Conservation (phyloP, 1,284 basidiomycete species). For the Sanghuangporus sanghuang region DNA sequence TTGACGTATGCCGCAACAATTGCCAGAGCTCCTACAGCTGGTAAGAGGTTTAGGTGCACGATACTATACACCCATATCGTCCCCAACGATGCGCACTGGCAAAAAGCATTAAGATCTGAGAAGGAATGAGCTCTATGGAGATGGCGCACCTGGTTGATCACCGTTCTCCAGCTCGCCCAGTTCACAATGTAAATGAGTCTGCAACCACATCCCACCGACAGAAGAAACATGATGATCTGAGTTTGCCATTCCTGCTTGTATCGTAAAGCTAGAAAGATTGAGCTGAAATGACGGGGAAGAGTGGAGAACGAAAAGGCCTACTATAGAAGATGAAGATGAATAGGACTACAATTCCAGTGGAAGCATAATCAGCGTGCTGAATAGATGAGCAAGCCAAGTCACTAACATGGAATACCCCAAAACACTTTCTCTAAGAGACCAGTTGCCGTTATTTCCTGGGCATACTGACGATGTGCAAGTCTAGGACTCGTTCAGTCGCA, state of each 20-base stretch:
- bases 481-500: conserved; percentile 31
- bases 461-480: conserved; percentile 72
- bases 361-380: conserved; percentile 5
- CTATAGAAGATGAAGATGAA: conserved; percentile 75
- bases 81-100: conserved; percentile 65
- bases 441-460: conserved; percentile 43
- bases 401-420: conserved; percentile 64
- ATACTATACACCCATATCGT: conserved; percentile 72
- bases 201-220: conserved; percentile 52
- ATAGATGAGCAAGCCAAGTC: background rate
- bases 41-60: conserved; percentile 57
- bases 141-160: conserved; percentile 62
- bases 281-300: background rate
- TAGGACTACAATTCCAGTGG: conserved; percentile 42
- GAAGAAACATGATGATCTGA: conserved; percentile 52
- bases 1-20: conserved; percentile 50
- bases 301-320: conserved; percentile 31
- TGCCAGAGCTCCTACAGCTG: conserved; percentile 53
- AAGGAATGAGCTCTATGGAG: conserved; percentile 6
- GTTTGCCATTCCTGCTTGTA: conserved; percentile 49
- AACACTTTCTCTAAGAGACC: conserved; percentile 50
- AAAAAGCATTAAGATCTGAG: background rate
- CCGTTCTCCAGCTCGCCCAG: conserved; percentile 54
- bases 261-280: conserved; percentile 44
- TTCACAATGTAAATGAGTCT: conserved; percentile 71